A percentile compares a stretch with the other conserved stretches of the same genome.
phyloP scores from a whole-genome alignment of 176 grass and related monocot genomes.

The Musa acuminata region DNA sequence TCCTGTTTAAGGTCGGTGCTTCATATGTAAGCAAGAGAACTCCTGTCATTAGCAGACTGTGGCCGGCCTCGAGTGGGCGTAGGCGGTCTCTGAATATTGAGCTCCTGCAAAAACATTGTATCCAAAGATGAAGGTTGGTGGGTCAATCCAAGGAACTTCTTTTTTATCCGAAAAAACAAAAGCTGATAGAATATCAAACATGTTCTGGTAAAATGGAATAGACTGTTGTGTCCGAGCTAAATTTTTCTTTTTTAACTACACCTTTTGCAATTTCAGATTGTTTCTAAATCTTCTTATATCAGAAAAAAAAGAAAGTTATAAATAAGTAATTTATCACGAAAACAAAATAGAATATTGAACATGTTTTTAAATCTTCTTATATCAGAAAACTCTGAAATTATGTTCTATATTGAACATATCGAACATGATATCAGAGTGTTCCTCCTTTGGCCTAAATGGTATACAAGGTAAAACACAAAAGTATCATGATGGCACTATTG shows the following conservation, averaged over 20 bases:
- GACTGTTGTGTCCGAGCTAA: no score
- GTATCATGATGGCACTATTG: not conserved
- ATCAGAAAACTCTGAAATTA: no score
- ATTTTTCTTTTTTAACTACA: no score
- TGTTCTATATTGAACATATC: no score
- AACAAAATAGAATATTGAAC: no score
- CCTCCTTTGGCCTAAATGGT: not conserved
- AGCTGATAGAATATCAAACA: no score
- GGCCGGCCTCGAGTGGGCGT: conserved; percentile 95
- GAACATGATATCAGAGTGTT: no score
- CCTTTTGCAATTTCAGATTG: not conserved
- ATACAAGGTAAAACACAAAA: not conserved
- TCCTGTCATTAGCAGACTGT: conserved; percentile 77
- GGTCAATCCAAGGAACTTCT: not conserved
- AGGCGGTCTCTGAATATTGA: conserved; percentile 92
- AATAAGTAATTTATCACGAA: no score
- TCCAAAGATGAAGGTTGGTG: not conserved
- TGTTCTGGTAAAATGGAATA: no score
- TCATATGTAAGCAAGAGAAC: conserved; percentile 98
- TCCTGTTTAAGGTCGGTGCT: not conserved
- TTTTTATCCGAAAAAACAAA: not conserved
- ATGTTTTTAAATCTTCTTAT: no score
- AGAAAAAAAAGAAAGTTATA: no score
- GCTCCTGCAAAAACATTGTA: conserved; percentile 50
- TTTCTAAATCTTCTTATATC: not conserved